Base-by-base conservation (phyloP, 2,329 filamentous ascomycete genomes). In the Aspergillus ochraceoroseus region DNA sequence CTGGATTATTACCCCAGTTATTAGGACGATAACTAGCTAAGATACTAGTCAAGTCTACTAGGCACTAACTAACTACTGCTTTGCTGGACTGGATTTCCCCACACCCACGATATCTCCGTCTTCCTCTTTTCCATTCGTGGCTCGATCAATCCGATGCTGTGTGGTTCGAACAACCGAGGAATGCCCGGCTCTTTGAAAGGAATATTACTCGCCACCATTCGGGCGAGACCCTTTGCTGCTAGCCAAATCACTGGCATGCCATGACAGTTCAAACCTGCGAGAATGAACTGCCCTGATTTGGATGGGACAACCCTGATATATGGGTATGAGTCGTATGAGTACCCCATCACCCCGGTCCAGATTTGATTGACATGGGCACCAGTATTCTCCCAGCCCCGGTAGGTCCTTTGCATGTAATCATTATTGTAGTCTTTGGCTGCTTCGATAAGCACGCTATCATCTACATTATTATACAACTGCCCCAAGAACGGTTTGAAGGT, bases 171-270 rank as follows among this genome's bases (percentile, higher is more conserved):
- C 2, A 62, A 42, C 5, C 43, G 44, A 1, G 63, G 63, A 13
- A 67, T 37, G 1, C 48, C 48, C 2, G 58, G 58, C 7, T 52
- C 52, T 3, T 57, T 54, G 3, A 63, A 57, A 0, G 45, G 13
- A 4, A 49, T 45, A 1, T 41, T 46, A 5, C 52, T 49, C 7
- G 52, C 44, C 41, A 79, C 71, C 73, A 81, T 79, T 12, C 65
- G 58, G 2, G 71, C 74, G 41, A 83, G 51, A 0, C 73, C 80
- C 51, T 73, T 72, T 0, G 77, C 77, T 20, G 72, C 74, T 55
- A 77, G 72, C 62, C 77, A 75, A 39, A 77, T 78, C 12, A 78
- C 58, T 0, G 79, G 78, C 80, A 83, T 83, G 0, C 79, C 78
- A 58, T 83, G 77, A 0, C 81, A 81, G 53, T 82, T 80, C 49